Evolutionary conservation across 306 rosid species (phyloP), one percentile per base, ranked within the genome.

Genomic region (Castanea mollissima): DNA sequence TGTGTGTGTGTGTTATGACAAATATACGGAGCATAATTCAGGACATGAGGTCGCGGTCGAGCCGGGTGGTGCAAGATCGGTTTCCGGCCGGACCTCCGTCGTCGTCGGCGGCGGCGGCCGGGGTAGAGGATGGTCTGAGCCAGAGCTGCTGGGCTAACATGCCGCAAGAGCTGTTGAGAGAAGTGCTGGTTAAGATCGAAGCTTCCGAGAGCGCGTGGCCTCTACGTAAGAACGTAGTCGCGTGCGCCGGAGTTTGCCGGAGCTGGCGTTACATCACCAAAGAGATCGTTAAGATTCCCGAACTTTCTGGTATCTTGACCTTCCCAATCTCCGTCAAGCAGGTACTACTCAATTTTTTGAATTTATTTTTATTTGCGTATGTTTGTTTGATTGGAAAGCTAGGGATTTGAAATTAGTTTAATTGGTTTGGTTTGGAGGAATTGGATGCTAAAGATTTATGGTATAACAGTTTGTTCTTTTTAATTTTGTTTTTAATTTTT

Each of bases 151-250:
- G 99, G 99, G 91, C 93, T 0, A 83, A 88, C 74, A 89, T 96
- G 97, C 99, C 99, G n/a, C 93, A 87, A 75, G 99, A 96, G 90
- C 97, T 96, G 0, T 92, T 96, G 15, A 76, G 98, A 5, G 99
- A 96, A 77, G 97, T 96, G 7, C 83, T 96, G 38, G 10, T 87
- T 69, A 82, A 92, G 73, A 88, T 96, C 71, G 99, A 96, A 81
- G 87, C 88, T 0, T 87, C 98, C 5, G 99, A 96, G 86, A 86
- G 67, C 20, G 57, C 89, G 3, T 96, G 99, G 99, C 99, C 99
- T 7, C 90, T 85, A 5, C 83, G 99, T 63, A 89, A 86, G 86
- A 89, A 78, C 81, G 99, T 96, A 5, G 96, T 93, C 63, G 93
- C 96, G 6, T 93, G 98, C 59, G 98, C 99, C 32, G 97, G 98